phyloP scores from a whole-genome alignment of 2,329 filamentous ascomycete genomes.

The Tolypocladium inflatum region DNA sequence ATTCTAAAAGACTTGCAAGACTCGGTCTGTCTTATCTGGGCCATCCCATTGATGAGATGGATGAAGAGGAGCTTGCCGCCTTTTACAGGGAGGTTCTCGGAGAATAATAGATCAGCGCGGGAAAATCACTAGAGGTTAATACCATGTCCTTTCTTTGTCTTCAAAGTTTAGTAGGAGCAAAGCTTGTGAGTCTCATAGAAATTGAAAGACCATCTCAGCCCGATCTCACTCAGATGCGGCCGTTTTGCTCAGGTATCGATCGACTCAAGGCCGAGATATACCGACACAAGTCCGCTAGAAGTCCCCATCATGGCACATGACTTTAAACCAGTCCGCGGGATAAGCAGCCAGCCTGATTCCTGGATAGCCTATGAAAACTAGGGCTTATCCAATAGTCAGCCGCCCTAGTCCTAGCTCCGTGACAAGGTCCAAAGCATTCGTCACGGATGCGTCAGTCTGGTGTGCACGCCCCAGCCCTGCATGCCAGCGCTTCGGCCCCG shows the following conservation, averaged over 20 bases:
- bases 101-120: background rate
- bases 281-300: background rate
- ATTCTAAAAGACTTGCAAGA: background rate
- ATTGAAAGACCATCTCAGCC: no score
- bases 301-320: background rate
- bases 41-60: background rate
- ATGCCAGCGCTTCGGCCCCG: background rate
- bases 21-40: background rate
- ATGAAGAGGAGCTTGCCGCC: background rate
- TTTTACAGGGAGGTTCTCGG: background rate
- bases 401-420: background rate
- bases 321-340: background rate
- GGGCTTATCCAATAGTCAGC: background rate
- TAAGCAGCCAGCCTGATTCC: background rate
- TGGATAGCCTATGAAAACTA: background rate
- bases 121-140: background rate
- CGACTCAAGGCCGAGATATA: background rate
- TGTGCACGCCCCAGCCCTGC: background rate
- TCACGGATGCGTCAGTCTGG: background rate
- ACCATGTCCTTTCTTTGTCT: no score
- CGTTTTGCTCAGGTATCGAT: background rate
- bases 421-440: background rate
- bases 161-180: background rate
- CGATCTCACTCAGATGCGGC: background rate
- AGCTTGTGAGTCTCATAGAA: background rate